Conservation (phyloP, 768 basidiomycete genomes). For the Nidula microcarpa region DNA sequence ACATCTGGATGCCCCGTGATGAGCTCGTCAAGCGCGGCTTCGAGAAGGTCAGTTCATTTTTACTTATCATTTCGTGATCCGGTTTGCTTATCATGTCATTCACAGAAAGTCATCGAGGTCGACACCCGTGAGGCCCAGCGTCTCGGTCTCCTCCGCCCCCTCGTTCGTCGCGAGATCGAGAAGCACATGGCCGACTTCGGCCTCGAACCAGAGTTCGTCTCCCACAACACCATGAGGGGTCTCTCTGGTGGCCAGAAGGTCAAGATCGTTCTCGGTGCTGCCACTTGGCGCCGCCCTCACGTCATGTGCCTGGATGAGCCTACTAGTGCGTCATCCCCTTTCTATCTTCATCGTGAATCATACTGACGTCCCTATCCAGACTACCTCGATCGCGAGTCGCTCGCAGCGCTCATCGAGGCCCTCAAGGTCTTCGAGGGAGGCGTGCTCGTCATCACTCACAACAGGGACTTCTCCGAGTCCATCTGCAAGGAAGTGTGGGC, state of each 20-base stretch:
- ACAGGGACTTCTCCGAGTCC: slow-evolving; percentile 98
- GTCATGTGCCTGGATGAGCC: slow-evolving; percentile 97
- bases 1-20: slow-evolving; percentile 96
- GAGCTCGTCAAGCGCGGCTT: slow-evolving; percentile 97
- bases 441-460: slow-evolving; percentile 97
- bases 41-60: slow-evolving; percentile 64
- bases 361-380: slow-evolving; percentile 39
- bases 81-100: slow-evolving; percentile 9
- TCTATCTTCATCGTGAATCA: not conserved
- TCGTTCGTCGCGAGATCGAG: slow-evolving; percentile 98
- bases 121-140: slow-evolving; percentile 98
- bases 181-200: slow-evolving; percentile 99
- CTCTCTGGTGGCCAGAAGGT: slow-evolving; percentile 99
- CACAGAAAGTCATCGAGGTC: slow-evolving; percentile 91
- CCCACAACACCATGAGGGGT: slow-evolving; percentile 99
- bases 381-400: slow-evolving; percentile 99
- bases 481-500: slow-evolving; percentile 99
- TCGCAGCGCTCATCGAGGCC: slow-evolving; percentile 97
- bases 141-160: slow-evolving; percentile 89
- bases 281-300: slow-evolving; percentile 99
- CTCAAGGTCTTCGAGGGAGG: slow-evolving; percentile 98
- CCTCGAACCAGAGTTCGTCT: slow-evolving; percentile 98
- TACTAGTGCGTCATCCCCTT: slow-evolving; percentile 54
- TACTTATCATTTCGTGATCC: not conserved
- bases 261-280: slow-evolving; percentile 97